Evolutionary conservation across 179 eudicot genomes (phyloP), one percentile per base, ranked within the genome.

Genomic region (Heliamphora pulchella): DNA sequence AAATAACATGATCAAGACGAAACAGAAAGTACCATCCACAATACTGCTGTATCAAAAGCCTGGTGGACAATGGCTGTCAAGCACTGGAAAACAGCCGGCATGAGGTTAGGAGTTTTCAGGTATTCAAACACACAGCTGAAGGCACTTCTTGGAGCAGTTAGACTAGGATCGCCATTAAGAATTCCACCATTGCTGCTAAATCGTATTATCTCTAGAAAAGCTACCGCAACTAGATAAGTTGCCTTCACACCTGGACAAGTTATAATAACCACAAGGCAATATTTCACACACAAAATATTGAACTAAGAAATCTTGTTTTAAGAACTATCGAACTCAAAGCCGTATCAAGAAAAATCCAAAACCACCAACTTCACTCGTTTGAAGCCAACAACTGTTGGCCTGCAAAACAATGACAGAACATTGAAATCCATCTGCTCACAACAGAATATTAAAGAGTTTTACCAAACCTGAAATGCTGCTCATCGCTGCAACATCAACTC

Each of bases 141-240:
- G 82, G 99, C 99, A 83, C 99, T 96, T 83, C 90, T 88, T 76
- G 93, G 88, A 82, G 91, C 90, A 78, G 90, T 86, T 63, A 87
- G 82, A 85, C 81, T 90, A 67, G 90, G 78, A 74, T 87, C 89
- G 82, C 91, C 88, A 85, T 92, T 96, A 51, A 96, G 99, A 84
- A 96, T 92, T 78, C 99, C 99, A 43, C 99, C 98, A 80, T 96
- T 96, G 90, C 99, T 94, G 89, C 97, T 96, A 83, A 94, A 96
- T 80, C 99, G 89, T 83, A 91, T 94, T 58, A 94, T 91, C 90
- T 96, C 99, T 67, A 96, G 81, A 90, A 91, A 96, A 62, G 98
- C 90, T 69, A 96, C 99, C 51, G 99, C 99, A 82, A 96, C 94
- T 79, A 96, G 91, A 88, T 96, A 96, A 75, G 98, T 96, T 76